A percentile compares a stretch with the other conserved stretches of the same genome.
Evolutionary conservation across 2,329 filamentous ascomycete species (phyloP).

Genomic region (Gnomoniopsis sp.): DNA sequence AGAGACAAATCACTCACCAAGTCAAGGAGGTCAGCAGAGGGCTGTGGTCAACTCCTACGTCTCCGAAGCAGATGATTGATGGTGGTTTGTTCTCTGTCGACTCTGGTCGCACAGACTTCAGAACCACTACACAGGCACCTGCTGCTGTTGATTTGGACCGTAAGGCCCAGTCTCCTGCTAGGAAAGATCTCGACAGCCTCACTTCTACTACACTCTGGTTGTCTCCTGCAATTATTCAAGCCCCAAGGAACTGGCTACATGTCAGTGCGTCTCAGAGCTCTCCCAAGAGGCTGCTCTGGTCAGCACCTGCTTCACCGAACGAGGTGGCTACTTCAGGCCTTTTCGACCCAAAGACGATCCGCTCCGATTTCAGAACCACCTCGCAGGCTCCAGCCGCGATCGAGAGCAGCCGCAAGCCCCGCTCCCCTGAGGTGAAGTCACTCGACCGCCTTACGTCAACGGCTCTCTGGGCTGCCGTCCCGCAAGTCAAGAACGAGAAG

Average conservation of each 20-base stretch:
- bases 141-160: slow-evolving; percentile 30
- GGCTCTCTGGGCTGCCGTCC: slow-evolving; percentile 23
- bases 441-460: slow-evolving; percentile 25
- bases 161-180: slow-evolving; percentile 23
- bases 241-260: slow-evolving; percentile 27
- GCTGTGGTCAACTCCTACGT: slow-evolving; percentile 20
- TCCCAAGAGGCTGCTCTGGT: slow-evolving; percentile 28
- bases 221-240: not conserved
- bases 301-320: slow-evolving; percentile 9
- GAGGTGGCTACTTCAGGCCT: slow-evolving; percentile 19
- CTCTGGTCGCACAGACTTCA: slow-evolving; percentile 23
- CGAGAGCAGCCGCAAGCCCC: slow-evolving; percentile 26
- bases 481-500: slow-evolving; percentile 1
- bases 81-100: slow-evolving; percentile 25
- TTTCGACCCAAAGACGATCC: slow-evolving; percentile 22
- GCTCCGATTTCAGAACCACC: slow-evolving; percentile 26
- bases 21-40: not conserved
- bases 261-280: not conserved
- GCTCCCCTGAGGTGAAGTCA: slow-evolving; percentile 22
- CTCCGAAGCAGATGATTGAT: slow-evolving; percentile 1
- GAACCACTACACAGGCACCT: slow-evolving; percentile 28
- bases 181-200: slow-evolving; percentile 25
- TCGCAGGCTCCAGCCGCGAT: slow-evolving; percentile 30
- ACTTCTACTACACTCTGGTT: slow-evolving; percentile 27
- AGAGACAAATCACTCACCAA: not conserved